phyloP scores from a whole-genome alignment of 768 basidiomycete genomes.

The Lyophyllum decastes region DNA sequence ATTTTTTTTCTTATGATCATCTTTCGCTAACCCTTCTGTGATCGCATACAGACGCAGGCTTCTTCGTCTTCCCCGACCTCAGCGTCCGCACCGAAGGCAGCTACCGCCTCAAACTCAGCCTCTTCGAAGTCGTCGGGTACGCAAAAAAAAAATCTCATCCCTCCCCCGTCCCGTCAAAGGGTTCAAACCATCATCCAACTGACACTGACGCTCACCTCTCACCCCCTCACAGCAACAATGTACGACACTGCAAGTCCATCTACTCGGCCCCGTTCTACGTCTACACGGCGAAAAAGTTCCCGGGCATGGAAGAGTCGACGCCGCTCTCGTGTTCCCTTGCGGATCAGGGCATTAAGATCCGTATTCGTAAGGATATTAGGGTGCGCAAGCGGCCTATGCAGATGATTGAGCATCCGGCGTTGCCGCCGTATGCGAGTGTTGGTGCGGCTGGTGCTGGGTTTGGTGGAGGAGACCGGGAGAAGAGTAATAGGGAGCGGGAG shows the following conservation, averaged over 20 bases:
- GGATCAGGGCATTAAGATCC: conserved; percentile 96
- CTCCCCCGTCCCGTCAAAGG: too few relatives aligned
- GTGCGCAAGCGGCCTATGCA: conserved; percentile 70
- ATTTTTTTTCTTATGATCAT: not conserved
- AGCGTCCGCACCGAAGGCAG: conserved; percentile 91
- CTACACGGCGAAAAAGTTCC: conserved; percentile 95
- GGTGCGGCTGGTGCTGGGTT: not conserved
- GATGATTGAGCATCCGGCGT: conserved; percentile 34
- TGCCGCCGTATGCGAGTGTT: conserved; percentile 20
- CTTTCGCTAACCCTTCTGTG: not conserved
- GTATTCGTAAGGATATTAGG: conserved; percentile 89
- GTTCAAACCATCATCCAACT: not conserved
- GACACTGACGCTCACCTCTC: too few relatives aligned
- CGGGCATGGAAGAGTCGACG: conserved; percentile 95
- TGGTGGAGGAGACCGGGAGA: conserved; percentile 23
- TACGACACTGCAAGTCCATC: conserved; percentile 89
- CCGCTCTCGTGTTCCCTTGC: conserved; percentile 86
- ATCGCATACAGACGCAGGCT: conserved; percentile 70
- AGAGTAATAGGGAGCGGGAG: conserved; percentile 1
- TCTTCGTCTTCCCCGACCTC: conserved; percentile 96
- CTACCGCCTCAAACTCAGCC: conserved; percentile 68
- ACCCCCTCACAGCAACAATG: conserved; percentile 64
- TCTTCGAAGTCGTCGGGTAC: conserved; percentile 93
- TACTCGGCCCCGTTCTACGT: conserved; percentile 91
- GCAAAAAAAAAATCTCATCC: too few relatives aligned